These are phyloP conservation scores for Linaria vulgaris DNA, from an alignment of 257 asterid genomes.

Conservation along the genomic window DNA sequence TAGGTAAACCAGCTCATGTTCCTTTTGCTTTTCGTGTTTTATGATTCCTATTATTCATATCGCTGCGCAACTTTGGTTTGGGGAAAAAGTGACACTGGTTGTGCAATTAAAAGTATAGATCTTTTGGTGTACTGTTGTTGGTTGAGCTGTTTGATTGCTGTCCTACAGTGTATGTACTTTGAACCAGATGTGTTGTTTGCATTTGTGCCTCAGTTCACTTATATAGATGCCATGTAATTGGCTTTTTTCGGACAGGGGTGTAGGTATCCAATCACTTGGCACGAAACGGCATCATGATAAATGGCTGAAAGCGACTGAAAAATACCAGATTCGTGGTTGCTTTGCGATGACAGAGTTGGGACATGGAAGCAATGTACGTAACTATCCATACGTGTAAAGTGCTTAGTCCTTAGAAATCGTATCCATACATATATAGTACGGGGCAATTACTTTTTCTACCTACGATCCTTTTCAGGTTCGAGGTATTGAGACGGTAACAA, in stretches of 20 bases:
- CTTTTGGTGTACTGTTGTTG: too few species aligned
- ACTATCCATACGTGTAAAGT: slow-evolving; percentile 1
- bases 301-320: slow-evolving; percentile 78
- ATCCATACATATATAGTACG: too few species aligned
- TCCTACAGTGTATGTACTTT: slow-evolving; percentile 44
- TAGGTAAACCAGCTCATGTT: too few species aligned
- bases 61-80: too few species aligned
- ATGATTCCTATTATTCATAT: too few species aligned
- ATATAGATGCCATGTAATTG: too few species aligned
- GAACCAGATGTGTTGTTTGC: too few species aligned
- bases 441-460: too few species aligned
- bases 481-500: slow-evolving; percentile 86
- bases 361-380: slow-evolving; percentile 95
- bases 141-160: neutral
- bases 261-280: slow-evolving; percentile 83
- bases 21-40: too few species aligned
- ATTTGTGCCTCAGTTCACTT: too few species aligned
- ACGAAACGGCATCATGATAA: slow-evolving; percentile 84
- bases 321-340: slow-evolving; percentile 69
- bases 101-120: too few species aligned
- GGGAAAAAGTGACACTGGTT: too few species aligned
- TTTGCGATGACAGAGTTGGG: slow-evolving; percentile 98
- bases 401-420: slow-evolving; percentile 13
- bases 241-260: slow-evolving; percentile 55
- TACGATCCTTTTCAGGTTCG: slow-evolving; percentile 59